Conservation (phyloP, 495 filamentous ascomycete species). For the Entonaema liquescens region DNA sequence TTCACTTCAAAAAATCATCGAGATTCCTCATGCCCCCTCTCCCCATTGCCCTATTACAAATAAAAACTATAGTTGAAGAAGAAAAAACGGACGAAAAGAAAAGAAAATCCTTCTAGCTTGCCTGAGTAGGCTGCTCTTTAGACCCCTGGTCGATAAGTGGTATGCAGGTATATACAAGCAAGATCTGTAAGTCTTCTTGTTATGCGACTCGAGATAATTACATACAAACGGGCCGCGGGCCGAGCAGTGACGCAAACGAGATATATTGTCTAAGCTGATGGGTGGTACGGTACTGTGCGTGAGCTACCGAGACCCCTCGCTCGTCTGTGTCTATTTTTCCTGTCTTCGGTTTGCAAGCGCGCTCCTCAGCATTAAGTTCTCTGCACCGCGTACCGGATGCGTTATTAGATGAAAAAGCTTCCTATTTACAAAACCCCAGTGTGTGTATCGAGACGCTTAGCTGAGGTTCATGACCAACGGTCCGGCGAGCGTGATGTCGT, state of each 20-base stretch:
- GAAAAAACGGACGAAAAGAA: conserved; percentile 10
- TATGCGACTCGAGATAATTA: conserved; percentile 11
- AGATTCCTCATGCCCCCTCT: background rate
- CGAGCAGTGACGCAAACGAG: conserved; percentile 31
- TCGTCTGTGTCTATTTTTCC: conserved; percentile 16
- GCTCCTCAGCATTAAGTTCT: background rate
- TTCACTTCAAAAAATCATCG: too few species aligned
- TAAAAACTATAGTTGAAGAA: conserved; percentile 19
- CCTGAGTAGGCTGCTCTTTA: background rate
- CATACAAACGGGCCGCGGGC: conserved; percentile 25
- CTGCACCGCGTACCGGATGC: background rate
- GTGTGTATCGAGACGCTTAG: conserved; percentile 41
- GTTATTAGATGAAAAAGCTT: conserved; percentile 20
- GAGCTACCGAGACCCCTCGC: conserved; percentile 37
- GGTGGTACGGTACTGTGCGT: conserved; percentile 39
- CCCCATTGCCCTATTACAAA: conserved; percentile 29
- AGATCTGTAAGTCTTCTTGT: conserved; percentile 1
- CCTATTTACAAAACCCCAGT: background rate
- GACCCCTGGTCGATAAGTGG: conserved; percentile 1
- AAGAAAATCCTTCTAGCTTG: conserved; percentile 5
- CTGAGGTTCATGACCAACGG: conserved; percentile 61
- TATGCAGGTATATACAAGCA: conserved; percentile 22
- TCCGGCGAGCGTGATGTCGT: conserved; percentile 62
- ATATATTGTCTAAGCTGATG: conserved; percentile 42
- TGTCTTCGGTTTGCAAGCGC: conserved; percentile 3